Percentiles rank a stretch among this genome's conserved stretches.
Conservation (phyloP, 352 stramenopile species). For the Phytophthora citricola region DNA sequence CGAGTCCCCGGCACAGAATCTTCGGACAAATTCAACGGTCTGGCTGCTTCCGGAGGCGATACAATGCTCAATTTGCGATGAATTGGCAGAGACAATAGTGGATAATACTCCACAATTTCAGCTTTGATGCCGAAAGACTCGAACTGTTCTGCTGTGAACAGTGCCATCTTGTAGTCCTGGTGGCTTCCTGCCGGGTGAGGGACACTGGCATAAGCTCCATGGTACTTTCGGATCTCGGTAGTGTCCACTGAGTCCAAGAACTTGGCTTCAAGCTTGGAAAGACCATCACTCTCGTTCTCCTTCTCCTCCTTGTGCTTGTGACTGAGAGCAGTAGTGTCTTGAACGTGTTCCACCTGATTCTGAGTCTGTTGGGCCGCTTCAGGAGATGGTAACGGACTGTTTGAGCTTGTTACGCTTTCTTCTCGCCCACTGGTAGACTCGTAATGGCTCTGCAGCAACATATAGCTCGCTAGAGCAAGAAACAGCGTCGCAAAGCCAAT, state of each 20-base stretch:
- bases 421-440: not conserved
- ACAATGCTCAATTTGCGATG: slow-evolving; percentile 54
- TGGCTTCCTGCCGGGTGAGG: slow-evolving; percentile 53
- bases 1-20: slow-evolving; percentile 59
- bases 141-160: slow-evolving; percentile 67
- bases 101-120: slow-evolving; percentile 71
- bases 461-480: slow-evolving; percentile 26
- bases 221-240: slow-evolving; percentile 33
- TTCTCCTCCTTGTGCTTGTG: slow-evolving; percentile 25
- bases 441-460: slow-evolving; percentile 31
- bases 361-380: slow-evolving; percentile 2
- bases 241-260: slow-evolving; percentile 37
- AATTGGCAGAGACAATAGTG: slow-evolving; percentile 74
- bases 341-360: not conserved
- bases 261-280: slow-evolving; percentile 29
- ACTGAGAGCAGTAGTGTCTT: slow-evolving; percentile 16
- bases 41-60: slow-evolving; percentile 32
- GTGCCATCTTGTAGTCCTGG: slow-evolving; percentile 67
- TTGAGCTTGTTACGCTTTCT: not conserved
- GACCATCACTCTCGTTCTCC: slow-evolving; percentile 22
- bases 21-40: slow-evolving; percentile 67
- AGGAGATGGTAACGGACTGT: not conserved
- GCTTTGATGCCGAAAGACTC: slow-evolving; percentile 66
- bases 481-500: slow-evolving; percentile 21
- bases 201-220: slow-evolving; percentile 42